Evolutionary conservation across 202 grass and related monocot genomes (phyloP), one percentile per base, ranked within the genome.

Genomic region (Zizania palustris): DNA sequence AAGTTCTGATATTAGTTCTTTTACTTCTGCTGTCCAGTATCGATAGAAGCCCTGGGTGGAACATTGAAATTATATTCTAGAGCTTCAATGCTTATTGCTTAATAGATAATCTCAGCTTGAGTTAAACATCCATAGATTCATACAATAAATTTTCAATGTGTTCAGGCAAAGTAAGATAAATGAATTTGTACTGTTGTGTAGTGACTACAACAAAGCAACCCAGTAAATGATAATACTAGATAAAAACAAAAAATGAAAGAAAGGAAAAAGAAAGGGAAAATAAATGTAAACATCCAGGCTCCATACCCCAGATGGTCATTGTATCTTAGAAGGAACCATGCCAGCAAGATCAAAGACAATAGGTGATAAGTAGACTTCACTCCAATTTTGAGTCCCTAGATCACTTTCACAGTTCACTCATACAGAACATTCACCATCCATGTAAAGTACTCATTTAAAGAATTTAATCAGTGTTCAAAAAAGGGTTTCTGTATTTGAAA

Each of bases 11-110:
- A 94, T 41, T 49, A 97, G 45, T 16, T 92, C 82, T 75, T 90
- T 97, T 65, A 97, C 80, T 86, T 94, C 80, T 21, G 91, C 91
- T n/a, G 95, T 97, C 95, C 91, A 90, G 73, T 92, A 97, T 61
- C 91, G 83, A 41, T 44, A 86, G 76, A 86, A 92, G 64, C 91
- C 95, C 95, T 97, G 68, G 62, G 51, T 56, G 28, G 48, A 40
- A 53, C 63, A 45, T 74, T 79, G 15, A 73, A 67, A 76, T 66
- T 16, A 53, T 67, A 12, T 74, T 59, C 13, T 80, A 28, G 11
- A 71, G 54, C 56, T 76, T 75, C 35, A 54, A 80, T 69, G 35
- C 4, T 48, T 63, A 54, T 75, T 69, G 35, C 4, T 48, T 63
- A 75, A 43, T 20, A 38, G 34, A 61, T 54, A 14, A 74, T 58